Base-by-base conservation (phyloP, 2,329 filamentous ascomycete species). In the Diplodia seriata region DNA sequence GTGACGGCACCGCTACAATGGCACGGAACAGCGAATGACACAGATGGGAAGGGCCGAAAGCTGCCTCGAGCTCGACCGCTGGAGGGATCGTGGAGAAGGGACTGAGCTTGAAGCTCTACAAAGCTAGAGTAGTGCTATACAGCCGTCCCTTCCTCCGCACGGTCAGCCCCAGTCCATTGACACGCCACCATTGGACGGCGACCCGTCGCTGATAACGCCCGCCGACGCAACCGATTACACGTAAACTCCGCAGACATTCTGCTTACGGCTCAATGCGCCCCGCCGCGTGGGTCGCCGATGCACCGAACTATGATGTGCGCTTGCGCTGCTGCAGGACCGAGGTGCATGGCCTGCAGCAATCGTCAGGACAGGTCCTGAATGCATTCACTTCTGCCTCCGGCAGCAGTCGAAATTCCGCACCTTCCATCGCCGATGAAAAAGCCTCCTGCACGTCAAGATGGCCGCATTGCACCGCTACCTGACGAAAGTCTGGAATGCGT, bases 1-100 rank as follows among this genome's bases (percentile, higher is more conserved):
- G 55, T 53, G 64, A 67, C 53, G 43, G 53, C 53, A 67, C 54
- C 33, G 50, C 62, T 18, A 55, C 51, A 38, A 47, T 40, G 56
- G 56, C 23, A 47, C 56, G 38, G 38, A 20, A 33, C 36, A 43
- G 54, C 54, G 33, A 20, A 59, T 59, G 56, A 18, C 18, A 62
- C 57, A 49, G 40, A 47, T 62, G 15, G 40, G 47, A 56, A 38
- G 57, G 57, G 57, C 57, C 57, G 57, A 50, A 62, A 49, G 57
- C 40, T 49, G 57, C 57, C 57, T 62, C 57, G 57, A 62, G 57
- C 57, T 62, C 40, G 14, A 59, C 31, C 36, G 6, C 55, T 12
- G 14, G 40, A n/a, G 15, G 26, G 29, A 49, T 49, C 57, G 40
- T 62, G 40, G 26, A 49, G 57, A 50, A 47, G 26, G 31, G 38